Evolutionary conservation across 139 green algal genomes (phyloP).

Genomic region (Chlorella sp.): DNA sequence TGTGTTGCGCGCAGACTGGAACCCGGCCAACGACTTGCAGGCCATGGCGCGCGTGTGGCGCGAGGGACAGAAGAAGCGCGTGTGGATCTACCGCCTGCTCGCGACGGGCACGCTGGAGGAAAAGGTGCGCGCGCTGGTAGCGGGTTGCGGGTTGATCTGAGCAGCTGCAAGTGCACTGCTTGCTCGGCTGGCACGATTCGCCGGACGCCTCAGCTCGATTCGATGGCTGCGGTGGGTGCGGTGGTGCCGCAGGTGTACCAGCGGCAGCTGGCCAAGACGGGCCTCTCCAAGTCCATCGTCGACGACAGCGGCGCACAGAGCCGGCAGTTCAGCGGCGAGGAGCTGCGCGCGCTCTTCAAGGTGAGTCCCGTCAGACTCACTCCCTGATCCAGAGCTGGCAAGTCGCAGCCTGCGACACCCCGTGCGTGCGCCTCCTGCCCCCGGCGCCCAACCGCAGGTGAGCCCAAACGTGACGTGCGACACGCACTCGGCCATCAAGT

Average conservation of each 20-base stretch:
- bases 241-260: conserved; percentile 88
- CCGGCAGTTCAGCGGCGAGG: conserved; percentile 45
- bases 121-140: conserved; percentile 69
- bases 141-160: no score
- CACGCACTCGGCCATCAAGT: conserved; percentile 58
- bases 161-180: no score
- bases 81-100: conserved; percentile 95
- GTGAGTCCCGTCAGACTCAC: no score
- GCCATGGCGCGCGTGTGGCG: conserved; percentile 82
- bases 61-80: conserved; percentile 84
- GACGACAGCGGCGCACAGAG: conserved; percentile 22
- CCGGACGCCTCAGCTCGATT: no score
- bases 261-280: conserved; percentile 85
- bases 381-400: no score
- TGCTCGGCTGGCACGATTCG: no score
- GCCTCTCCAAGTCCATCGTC: conserved; percentile 41
- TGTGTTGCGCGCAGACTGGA: conserved; percentile 67
- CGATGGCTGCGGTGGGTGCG: no score
- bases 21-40: conserved; percentile 75
- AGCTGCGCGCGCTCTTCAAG: conserved; percentile 46
- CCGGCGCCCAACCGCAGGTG: conserved; percentile 25
- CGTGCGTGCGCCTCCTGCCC: no score
- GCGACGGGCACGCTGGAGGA: conserved; percentile 93
- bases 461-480: conserved; percentile 36
- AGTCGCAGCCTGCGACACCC: no score